Conservation (phyloP, 768 basidiomycete species). For the Leccinum broughii region DNA sequence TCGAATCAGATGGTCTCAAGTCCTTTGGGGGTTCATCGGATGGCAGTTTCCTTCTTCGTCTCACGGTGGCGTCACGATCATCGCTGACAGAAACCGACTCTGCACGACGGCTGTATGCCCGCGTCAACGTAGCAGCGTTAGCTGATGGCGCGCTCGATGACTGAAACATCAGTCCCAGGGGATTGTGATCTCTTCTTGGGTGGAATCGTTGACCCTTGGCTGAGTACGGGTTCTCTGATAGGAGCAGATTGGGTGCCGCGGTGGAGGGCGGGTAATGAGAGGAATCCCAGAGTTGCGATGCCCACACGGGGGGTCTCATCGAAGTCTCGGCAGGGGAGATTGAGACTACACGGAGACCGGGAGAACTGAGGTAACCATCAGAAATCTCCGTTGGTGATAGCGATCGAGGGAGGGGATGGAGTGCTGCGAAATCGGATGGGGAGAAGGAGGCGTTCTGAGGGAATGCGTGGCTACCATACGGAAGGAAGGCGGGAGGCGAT, state of each 20-base stretch:
- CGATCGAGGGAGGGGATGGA: slow-evolving; percentile 63
- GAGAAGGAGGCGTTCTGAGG: slow-evolving; percentile 55
- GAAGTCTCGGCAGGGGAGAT: slow-evolving; percentile 64
- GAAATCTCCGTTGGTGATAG: slow-evolving; percentile 56
- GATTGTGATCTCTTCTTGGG: slow-evolving; percentile 41
- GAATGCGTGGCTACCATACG: slow-evolving; percentile 51
- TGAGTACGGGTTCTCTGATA: slow-evolving; percentile 42
- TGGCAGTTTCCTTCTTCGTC: slow-evolving; percentile 49
- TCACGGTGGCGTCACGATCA: slow-evolving; percentile 74
- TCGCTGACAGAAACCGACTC: slow-evolving; percentile 62
- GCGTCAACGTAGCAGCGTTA: slow-evolving; percentile 48
- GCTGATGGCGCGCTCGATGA: slow-evolving; percentile 71
- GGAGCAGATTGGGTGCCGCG: slow-evolving; percentile 49
- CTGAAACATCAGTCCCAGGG: slow-evolving; percentile 61
- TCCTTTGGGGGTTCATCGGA: slow-evolving; percentile 38
- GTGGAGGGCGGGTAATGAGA: slow-evolving; percentile 47
- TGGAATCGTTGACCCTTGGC: slow-evolving; percentile 41
- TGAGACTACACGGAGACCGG: slow-evolving; percentile 49
- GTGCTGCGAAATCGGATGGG: slow-evolving; percentile 58
- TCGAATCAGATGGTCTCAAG: slow-evolving; percentile 43
- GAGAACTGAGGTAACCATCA: slow-evolving; percentile 44
- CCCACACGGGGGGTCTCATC: slow-evolving; percentile 62
- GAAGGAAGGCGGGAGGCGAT: slow-evolving; percentile 46
- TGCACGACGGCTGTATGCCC: slow-evolving; percentile 65
- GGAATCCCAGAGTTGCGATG: slow-evolving; percentile 62